Evolutionary conservation across 305 asterid genomes (phyloP).

Genomic region (Euphrasia arctica): DNA sequence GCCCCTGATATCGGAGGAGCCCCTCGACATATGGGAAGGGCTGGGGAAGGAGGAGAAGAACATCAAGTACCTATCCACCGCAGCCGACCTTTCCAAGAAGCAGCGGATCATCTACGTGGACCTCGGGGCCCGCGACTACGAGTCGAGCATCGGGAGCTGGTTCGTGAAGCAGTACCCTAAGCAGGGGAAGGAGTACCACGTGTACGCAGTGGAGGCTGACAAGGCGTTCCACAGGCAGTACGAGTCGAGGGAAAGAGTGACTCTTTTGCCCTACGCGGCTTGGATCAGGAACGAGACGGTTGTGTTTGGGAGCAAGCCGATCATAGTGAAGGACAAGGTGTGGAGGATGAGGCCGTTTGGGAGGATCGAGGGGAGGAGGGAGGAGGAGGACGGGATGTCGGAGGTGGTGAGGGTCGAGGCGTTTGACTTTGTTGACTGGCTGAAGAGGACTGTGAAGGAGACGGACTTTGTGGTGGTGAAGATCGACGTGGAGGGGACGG

Average conservation of each 20-base stretch:
- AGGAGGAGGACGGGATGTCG: constrained; percentile 20
- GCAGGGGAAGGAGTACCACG: constrained; percentile 39
- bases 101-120: constrained; percentile 44
- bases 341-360: constrained; percentile 51
- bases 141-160: constrained; percentile 58
- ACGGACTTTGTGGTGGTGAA: constrained; percentile 53
- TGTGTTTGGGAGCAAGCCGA: constrained; percentile 44
- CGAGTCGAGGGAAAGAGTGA: constrained; percentile 30
- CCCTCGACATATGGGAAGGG: constrained; percentile 46
- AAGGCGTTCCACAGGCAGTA: constrained; percentile 39
- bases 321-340: constrained; percentile 29
- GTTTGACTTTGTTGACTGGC: constrained; percentile 53
- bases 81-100: constrained; percentile 34
- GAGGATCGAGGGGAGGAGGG: constrained; percentile 35
- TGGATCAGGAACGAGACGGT: constrained; percentile 50
- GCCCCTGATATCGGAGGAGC: constrained; percentile 42
- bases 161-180: constrained; percentile 51
- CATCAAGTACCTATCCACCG: constrained; percentile 39
- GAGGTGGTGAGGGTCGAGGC: constrained; percentile 34
- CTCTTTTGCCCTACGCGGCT: constrained; percentile 52
- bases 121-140: constrained; percentile 48
- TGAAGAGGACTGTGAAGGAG: constrained; percentile 28
- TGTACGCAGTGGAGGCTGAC: constrained; percentile 58
- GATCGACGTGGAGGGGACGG: constrained; percentile 61
- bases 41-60: constrained; percentile 37